Base-by-base conservation (phyloP, 163 green algal genomes). In the Scenedesmus sp. region DNA sequence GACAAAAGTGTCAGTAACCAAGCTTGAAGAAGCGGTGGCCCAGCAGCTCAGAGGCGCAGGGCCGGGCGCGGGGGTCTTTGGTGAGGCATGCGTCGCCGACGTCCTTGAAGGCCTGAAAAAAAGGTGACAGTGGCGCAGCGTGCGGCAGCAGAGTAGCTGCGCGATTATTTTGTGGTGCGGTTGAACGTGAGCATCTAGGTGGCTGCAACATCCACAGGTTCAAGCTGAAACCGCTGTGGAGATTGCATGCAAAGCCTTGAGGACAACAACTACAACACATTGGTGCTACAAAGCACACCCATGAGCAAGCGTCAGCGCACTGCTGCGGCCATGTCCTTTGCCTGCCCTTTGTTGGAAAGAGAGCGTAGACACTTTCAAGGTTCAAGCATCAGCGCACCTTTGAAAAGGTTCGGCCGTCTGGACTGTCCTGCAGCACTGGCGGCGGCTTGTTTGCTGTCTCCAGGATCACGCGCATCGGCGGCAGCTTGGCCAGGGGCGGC, bases 11-110 rank as follows among this genome's bases (percentile, higher is more conserved):
- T 46, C 34, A 46, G 34, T 46, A 46, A 46, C 34, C 34, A 1
- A 46, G 56, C 26, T 13, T 34, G 3, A 84, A 84, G 57, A 91
- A 91, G n/a, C 34, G 57, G 54, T 84, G 34, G 7, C 6, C 16
- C 74, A 93, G 46, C 88, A 94, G 91, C 81, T 89, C 56, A 15
- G 89, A 86, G 0, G 91, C 91, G 13, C 55, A 84, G 20, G 93
- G 93, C 10, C 91, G 85, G 4, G 66, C 96, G 57, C 87, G 84
- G 0, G 97, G 97, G 91, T 99, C 97, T 93, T 99, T 99, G 59
- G 98, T 92, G 86, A 99, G 94, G 94, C 97, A 99, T 92, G 96
- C 95, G 26, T 91, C 92, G 79, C 99, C 98, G 57, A 99, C 95
- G 77, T 99, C 96, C 13, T 96, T 93, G 93, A 99, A 97, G 56